phyloP scores from a whole-genome alignment of 2,329 filamentous ascomycete genomes.

The Penicillium sp. region DNA sequence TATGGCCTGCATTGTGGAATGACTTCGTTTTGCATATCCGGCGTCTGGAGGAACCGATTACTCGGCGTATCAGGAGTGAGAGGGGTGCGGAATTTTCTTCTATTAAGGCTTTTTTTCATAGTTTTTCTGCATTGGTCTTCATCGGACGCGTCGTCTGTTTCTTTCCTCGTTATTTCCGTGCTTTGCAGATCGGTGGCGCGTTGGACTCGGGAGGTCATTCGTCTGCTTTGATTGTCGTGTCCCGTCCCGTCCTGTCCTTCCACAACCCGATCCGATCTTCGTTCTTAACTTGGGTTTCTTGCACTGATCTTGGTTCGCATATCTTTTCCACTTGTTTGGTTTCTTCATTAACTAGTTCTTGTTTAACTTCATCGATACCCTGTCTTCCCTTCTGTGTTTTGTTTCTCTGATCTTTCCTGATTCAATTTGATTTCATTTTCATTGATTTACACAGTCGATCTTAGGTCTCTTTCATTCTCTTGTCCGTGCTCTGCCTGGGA shows the following conservation, averaged over 20 bases:
- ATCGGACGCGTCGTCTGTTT: conserved; percentile 7
- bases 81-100: conserved; percentile 9
- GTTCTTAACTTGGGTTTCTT: conserved; percentile 4
- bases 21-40: conserved; percentile 33
- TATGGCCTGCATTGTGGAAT: conserved; percentile 18
- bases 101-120: conserved; percentile 7
- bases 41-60: conserved; percentile 26
- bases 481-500: not conserved
- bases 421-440: not conserved
- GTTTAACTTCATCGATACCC: conserved; percentile 38
- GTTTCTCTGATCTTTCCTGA: not conserved
- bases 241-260: not conserved
- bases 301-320: conserved; percentile 16
- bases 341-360: conserved; percentile 19
- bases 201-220: no score
- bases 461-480: not conserved
- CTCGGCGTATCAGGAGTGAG: conserved; percentile 23
- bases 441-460: not conserved
- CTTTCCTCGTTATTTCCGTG: not conserved
- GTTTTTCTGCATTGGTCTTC: conserved; percentile 25
- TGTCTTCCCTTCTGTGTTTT: conserved; percentile 25
- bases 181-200: not conserved
- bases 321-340: conserved; percentile 9
- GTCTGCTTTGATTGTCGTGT: not conserved
- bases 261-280: not conserved